These are phyloP conservation scores for Excoecaria cochinchinensis DNA, from an alignment of 345 rosid species.

Conservation along the genomic window DNA sequence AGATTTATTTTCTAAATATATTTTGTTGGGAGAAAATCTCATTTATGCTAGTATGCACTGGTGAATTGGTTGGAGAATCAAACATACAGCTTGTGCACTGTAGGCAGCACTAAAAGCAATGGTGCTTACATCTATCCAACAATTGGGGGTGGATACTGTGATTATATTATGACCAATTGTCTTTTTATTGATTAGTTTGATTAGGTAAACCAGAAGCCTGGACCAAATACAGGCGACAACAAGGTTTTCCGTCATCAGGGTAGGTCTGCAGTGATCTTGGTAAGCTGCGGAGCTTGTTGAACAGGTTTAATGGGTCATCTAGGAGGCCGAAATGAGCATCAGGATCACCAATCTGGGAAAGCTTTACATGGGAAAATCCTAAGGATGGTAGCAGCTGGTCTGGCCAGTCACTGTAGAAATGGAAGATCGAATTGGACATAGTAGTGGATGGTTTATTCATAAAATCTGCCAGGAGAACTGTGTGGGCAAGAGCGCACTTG, in stretches of 20 bases:
- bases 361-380: slow-evolving; percentile 78
- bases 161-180: slow-evolving; percentile 25
- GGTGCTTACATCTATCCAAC: slow-evolving; percentile 24
- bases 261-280: slow-evolving; percentile 69
- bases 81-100: slow-evolving; percentile 24
- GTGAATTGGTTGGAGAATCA: slow-evolving; percentile 18
- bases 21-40: not conserved
- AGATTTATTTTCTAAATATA: not conserved
- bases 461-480: slow-evolving; percentile 89
- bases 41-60: slow-evolving; percentile 6
- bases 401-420: slow-evolving; percentile 95
- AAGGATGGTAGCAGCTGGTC: slow-evolving; percentile 80
- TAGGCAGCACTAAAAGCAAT: slow-evolving; percentile 19
- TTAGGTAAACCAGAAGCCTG: slow-evolving; percentile 79
- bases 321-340: slow-evolving; percentile 87
- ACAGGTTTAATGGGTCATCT: slow-evolving; percentile 69
- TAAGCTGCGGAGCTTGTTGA: slow-evolving; percentile 75
- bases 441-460: slow-evolving; percentile 86
- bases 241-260: slow-evolving; percentile 93
- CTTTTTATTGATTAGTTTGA: slow-evolving; percentile 35
- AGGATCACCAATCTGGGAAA: slow-evolving; percentile 92
- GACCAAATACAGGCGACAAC: slow-evolving; percentile 88
- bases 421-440: slow-evolving; percentile 64
- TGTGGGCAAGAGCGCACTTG: slow-evolving; percentile 52
- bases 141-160: slow-evolving; percentile 21